phyloP scores from a whole-genome alignment of 2,329 filamentous ascomycete genomes.

The Neopestalotiopsis sp. region DNA sequence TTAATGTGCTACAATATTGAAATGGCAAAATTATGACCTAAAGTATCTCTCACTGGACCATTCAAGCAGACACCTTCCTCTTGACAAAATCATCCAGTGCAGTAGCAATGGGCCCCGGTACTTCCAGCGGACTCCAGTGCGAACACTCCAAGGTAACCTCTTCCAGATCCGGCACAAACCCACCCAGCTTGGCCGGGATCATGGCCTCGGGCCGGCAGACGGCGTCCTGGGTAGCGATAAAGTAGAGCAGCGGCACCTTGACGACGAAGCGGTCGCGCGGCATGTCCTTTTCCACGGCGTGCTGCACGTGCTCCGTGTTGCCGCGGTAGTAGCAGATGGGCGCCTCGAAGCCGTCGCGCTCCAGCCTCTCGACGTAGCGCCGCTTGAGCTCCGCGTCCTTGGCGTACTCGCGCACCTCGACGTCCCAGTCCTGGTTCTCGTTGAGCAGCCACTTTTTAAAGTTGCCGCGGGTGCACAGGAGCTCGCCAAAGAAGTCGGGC shows the following conservation, averaged over 20 bases:
- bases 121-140: constrained; percentile 7
- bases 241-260: constrained; percentile 33
- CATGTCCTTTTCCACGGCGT: constrained; percentile 27
- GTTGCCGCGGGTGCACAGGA: constrained; percentile 42
- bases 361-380: constrained; percentile 33
- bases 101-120: not conserved
- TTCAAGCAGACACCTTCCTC: not conserved
- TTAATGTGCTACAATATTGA: too few relatives aligned
- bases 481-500: constrained; percentile 37
- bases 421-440: constrained; percentile 28
- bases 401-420: constrained; percentile 31
- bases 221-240: constrained; percentile 33
- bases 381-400: constrained; percentile 28
- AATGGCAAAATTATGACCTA: too few relatives aligned
- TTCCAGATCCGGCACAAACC: constrained; percentile 33
- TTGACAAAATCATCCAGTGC: not conserved
- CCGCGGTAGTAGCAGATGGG: constrained; percentile 37
- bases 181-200: constrained; percentile 19
- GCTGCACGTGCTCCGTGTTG: constrained; percentile 26
- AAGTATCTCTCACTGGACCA: not conserved
- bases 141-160: constrained; percentile 9
- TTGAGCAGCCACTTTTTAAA: constrained; percentile 35
- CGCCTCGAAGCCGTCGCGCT: constrained; percentile 33
- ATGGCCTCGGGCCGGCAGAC: constrained; percentile 32
- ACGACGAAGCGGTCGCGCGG: constrained; percentile 26